These are phyloP conservation scores for Barnettozyma californica DNA, from an alignment of 805 yeast genomes.

Conservation along the genomic window DNA sequence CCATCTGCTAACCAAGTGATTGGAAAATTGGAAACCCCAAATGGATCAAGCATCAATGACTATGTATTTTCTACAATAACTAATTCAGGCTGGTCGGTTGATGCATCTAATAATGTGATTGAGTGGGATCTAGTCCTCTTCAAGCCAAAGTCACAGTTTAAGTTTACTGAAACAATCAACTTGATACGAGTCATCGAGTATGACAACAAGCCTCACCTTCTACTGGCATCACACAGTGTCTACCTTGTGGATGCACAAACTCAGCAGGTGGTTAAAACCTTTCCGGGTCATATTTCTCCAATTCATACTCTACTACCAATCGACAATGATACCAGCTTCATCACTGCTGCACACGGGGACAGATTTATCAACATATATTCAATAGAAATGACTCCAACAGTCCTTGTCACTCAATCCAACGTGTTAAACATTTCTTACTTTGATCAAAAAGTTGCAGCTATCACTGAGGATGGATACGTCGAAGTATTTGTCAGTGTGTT, in stretches of 20 bases:
- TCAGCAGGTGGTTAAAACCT: slow-evolving; percentile 40
- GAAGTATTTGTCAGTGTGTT: slow-evolving; percentile 67
- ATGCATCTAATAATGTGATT: slow-evolving; percentile 48
- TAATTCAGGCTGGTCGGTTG: slow-evolving; percentile 52
- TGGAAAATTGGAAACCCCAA: slow-evolving; percentile 43
- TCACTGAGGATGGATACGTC: slow-evolving; percentile 70
- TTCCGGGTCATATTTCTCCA: slow-evolving; percentile 76
- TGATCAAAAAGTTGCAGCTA: slow-evolving; percentile 39
- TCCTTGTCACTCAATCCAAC: slow-evolving; percentile 67
- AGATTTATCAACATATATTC: slow-evolving; percentile 74
- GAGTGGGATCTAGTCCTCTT: slow-evolving; percentile 56
- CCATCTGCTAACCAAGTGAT: slow-evolving; percentile 58
- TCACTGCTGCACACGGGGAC: slow-evolving; percentile 74
- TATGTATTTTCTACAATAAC: slow-evolving; percentile 40
- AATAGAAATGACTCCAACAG: slow-evolving; percentile 37
- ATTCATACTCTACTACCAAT: slow-evolving; percentile 44
- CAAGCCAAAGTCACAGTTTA: slow-evolving; percentile 37
- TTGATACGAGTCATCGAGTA: slow-evolving; percentile 29
- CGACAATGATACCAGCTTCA: slow-evolving; percentile 35
- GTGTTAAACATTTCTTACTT: slow-evolving; percentile 42
- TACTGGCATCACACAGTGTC: slow-evolving; percentile 65
- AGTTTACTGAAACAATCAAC: slow-evolving; percentile 28
- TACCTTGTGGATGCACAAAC: slow-evolving; percentile 42
- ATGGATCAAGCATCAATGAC: slow-evolving; percentile 43
- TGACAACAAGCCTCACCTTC: slow-evolving; percentile 34